Evolutionary conservation across 2,329 filamentous ascomycete species (phyloP), one percentile per base, ranked within the genome.

Genomic region (Akanthomyces muscarius): DNA sequence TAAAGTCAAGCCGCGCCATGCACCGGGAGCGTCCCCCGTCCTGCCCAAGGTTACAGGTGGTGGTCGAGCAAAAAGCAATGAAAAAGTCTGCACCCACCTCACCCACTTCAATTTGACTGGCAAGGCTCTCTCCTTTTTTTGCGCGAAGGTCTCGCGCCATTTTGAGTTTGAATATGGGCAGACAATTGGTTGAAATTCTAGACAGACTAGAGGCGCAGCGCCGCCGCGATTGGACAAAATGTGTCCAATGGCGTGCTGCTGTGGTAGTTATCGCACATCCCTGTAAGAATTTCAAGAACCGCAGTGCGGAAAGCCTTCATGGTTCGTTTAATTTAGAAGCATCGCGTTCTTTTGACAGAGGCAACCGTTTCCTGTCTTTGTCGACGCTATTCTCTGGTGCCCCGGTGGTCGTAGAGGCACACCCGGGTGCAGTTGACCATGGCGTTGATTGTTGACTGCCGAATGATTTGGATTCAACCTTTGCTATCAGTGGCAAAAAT

Each of bases 171-270:
- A 36, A 48, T 48, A 48, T 28, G 23, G 41, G 25, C 51, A n/a
- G 44, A n/a, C 42, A 44, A 61, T 61, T 61, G 59, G 59, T 38
- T 28, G 25, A 61, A 61, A 54, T 18, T 54, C 41, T 13, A 25
- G n/a, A 21, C 30, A 28, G 57, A 10, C 50, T 23, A 45, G 50
- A 61, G 16, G 42, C 25, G 50, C 21, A 42, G 41, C 58, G 25
- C 4, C 30, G 25, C 21, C 10, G 23, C 59, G 51, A 61, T 55
- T 61, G 59, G 59, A 47, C 30, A 30, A 61, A 48, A 55, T 38
- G 54, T 33, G 50, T 14, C 51, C 51, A 55, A 48, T 61, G 30
- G 41, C 51, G 25, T 33, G 30, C 36, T 23, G 58, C 44, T 23
- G 25, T 61, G 36, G 18, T 28, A 41, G 36, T 18, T 28, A 41